Base-by-base conservation (phyloP, 371 early-diverging fungal genomes). In the Zancudomyces culisetae region DNA sequence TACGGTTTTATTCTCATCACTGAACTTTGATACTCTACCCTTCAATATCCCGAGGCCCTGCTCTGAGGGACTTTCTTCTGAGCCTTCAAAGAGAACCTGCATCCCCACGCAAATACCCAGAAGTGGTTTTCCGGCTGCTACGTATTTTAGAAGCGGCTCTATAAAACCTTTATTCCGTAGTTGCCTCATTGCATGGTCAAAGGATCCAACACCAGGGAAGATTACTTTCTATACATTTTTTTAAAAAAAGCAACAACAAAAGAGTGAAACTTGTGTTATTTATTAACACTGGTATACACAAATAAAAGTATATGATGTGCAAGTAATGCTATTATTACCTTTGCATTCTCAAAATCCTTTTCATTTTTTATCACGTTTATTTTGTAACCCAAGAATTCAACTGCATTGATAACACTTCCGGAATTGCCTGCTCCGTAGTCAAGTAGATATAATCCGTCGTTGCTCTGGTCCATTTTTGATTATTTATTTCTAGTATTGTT, bases 401-500 rank as follows among this genome's bases (percentile, higher is more conserved):
- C 85, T 1, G 95, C 96, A 60, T 97, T 97, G 50, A 91, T 75
- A 55, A 97, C 72, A 52, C 90, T 89, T 51, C 93, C 87, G 43
- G 94, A 92, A 66, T 97, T 97, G 45, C 98, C 98, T 13, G 96
- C 98, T 22, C 98, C 98, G 71, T 97, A 97, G 74, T 97, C 96
- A 47, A 97, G 78, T 52, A 89, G 75, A 64, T 82, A 87, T 20
- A 66, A 59, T 46, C 54, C 35, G 8, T 52, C 46, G 27, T n/a
- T n/a, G n/a, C n/a, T n/a, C n/a, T n/a, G n/a, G 41, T 41, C 41
- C 18, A 41, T n/a, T n/a, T n/a, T n/a, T n/a, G n/a, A n/a, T n/a
- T n/a, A n/a, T n/a, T n/a, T n/a, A n/a, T n/a, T n/a, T n/a, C n/a
- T n/a, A n/a, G n/a, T n/a, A n/a, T n/a, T n/a, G n/a, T n/a, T n/a